Conservation (phyloP, 306 rosid genomes). For the Acacia confusa region DNA sequence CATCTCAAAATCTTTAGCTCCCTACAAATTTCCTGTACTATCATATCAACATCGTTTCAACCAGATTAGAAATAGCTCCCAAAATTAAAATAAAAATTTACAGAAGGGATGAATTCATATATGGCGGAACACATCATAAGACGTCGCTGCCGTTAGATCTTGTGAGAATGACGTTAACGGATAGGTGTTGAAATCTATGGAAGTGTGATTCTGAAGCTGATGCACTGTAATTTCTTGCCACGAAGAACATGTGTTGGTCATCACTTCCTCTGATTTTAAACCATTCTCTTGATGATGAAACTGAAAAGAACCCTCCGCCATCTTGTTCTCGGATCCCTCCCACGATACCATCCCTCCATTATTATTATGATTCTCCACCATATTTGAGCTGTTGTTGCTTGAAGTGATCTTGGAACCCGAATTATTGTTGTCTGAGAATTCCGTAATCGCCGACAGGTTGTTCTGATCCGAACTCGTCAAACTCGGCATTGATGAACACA, state of each 20-base stretch:
- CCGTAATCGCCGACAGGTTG: constrained; percentile 48
- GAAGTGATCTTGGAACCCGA: constrained; percentile 61
- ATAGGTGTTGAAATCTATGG: constrained; percentile 74
- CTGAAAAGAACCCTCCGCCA: constrained; percentile 57
- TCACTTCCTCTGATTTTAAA: constrained; percentile 71
- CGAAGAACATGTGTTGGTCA: constrained; percentile 43
- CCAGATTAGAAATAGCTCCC: constrained; percentile 20
- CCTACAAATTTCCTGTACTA: constrained; percentile 64
- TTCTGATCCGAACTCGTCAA: constrained; percentile 73
- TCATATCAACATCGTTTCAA: constrained; percentile 64
- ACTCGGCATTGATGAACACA: constrained; percentile 62
- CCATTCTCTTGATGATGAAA: constrained; percentile 42
- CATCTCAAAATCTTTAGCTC: constrained; percentile 52
- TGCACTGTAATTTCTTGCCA: constrained; percentile 53
- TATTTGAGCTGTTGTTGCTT: constrained; percentile 76
- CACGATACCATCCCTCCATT: constrained; percentile 47
- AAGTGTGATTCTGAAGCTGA: constrained; percentile 47
- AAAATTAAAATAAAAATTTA: constrained; percentile 34
- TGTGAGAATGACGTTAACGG: constrained; percentile 80
- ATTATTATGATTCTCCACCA: constrained; percentile 41
- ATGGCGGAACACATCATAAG: constrained; percentile 80
- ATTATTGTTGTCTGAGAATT: constrained; percentile 61
- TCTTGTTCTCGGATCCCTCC: constrained; percentile 56
- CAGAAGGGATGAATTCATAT: constrained; percentile 46
- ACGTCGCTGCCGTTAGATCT: constrained; percentile 68